A percentile compares a stretch with the other conserved stretches of the same genome.
Conservation (phyloP, 2,329 filamentous ascomycete species). For the Penicillium sp. region DNA sequence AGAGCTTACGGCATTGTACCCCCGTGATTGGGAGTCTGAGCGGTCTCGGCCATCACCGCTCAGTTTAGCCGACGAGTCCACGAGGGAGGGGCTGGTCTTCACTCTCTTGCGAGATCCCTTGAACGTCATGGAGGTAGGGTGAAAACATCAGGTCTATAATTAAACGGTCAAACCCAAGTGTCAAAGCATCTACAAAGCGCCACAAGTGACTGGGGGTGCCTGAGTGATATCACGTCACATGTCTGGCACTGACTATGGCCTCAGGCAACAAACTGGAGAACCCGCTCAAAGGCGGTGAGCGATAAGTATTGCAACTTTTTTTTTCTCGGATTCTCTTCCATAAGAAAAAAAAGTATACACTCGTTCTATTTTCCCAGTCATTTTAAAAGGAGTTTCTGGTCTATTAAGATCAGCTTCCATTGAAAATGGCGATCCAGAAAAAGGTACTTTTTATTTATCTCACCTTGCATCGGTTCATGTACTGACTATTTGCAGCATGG, state of each 20-base stretch:
- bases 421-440: slow-evolving; percentile 89
- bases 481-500: slow-evolving; percentile 61
- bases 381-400: slow-evolving; percentile 23
- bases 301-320: slow-evolving; percentile 29
- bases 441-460: slow-evolving; percentile 54
- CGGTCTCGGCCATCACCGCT: slow-evolving; percentile 25
- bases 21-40: slow-evolving; percentile 27
- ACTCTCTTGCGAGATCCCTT: slow-evolving; percentile 45
- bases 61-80: slow-evolving; percentile 27
- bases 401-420: slow-evolving; percentile 22
- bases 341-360: slow-evolving; percentile 18
- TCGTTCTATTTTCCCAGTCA: slow-evolving; percentile 10
- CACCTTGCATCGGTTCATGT: slow-evolving; percentile 7
- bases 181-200: slow-evolving; percentile 15
- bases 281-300: slow-evolving; percentile 18
- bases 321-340: slow-evolving; percentile 16
- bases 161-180: slow-evolving; percentile 2
- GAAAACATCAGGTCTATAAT: slow-evolving; percentile 34
- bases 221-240: slow-evolving; percentile 37
- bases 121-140: slow-evolving; percentile 34
- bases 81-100: slow-evolving; percentile 39
- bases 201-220: slow-evolving; percentile 17
- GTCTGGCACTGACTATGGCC: slow-evolving; percentile 27
- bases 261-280: slow-evolving; percentile 22
- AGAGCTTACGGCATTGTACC: slow-evolving; percentile 30